These are phyloP conservation scores for Alnus glutinosa DNA, from an alignment of 306 rosid species.

Conservation along the genomic window DNA sequence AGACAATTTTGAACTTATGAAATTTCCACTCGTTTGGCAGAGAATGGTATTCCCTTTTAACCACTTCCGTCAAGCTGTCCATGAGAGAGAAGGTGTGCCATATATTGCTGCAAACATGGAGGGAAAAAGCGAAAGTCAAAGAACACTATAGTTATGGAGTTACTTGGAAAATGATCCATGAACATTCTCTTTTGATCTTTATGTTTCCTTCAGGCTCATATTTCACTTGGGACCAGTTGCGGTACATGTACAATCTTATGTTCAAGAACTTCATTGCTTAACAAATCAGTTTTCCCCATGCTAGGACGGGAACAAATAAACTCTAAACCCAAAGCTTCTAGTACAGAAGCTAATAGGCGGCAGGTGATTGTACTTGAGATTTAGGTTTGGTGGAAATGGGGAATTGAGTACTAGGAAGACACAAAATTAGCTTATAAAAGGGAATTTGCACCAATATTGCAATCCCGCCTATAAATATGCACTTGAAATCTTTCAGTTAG, in stretches of 20 bases:
- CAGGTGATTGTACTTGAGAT: background rate
- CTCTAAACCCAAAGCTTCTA: no score
- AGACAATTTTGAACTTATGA: background rate
- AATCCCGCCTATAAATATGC: background rate
- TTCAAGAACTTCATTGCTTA: no score
- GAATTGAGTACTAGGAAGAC: background rate
- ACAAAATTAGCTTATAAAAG: background rate
- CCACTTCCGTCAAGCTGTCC: slow-evolving; percentile 91
- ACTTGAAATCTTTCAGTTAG: background rate
- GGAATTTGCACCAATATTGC: no score
- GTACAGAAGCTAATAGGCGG: no score
- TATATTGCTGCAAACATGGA: slow-evolving; percentile 69
- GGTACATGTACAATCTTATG: no score
- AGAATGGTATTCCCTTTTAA: slow-evolving; percentile 21
- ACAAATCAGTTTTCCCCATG: no score
- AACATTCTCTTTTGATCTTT: no score
- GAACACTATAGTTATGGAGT: background rate
- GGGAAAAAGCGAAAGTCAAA: slow-evolving; percentile 3
- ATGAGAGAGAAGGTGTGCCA: slow-evolving; percentile 85
- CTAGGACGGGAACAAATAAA: no score
- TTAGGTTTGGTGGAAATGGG: background rate
- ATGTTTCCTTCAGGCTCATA: no score
- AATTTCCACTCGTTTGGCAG: background rate
- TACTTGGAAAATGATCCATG: no score
- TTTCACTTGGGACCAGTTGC: no score